Base-by-base conservation (phyloP, 768 basidiomycete species). In the Gyrodon lividus region DNA sequence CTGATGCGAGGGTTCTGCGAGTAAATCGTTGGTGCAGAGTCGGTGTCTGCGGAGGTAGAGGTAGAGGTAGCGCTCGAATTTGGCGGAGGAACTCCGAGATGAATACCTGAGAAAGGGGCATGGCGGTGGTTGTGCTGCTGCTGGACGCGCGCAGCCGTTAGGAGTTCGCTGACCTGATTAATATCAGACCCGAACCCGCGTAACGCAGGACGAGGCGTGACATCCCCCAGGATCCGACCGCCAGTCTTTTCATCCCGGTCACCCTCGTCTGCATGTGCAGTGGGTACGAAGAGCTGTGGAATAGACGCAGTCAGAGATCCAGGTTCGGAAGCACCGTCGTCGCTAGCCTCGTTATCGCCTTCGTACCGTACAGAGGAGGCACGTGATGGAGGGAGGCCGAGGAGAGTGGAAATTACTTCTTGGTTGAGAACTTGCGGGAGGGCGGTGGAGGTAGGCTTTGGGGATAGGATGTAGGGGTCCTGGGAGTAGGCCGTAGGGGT, bases 361-460 rank as follows among this genome's bases (percentile, higher is more conserved):
- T 84, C 83, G 23, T 79, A 70, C 70, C 80, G 48, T 63, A 75
- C 37, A 72, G 67, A 67, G 16, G 70, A 71, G 43, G 70, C 63
- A 30, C 72, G 69, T 7, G 69, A 71, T 5, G 71, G 68, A 2
- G 72, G 69, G 35, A 85, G 70, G 4, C 87, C 86, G 3, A 88
- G 73, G 8, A 90, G 75, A 3, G 78, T 73, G 2, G 80, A 80
- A 33, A 88, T 81, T 34, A 89, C 87, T 48, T 87, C 81, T 62
- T 86, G 82, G 46, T 81, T 83, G 40, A 90, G 77, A 17, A 89
- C 77, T 62, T 88, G 86, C 0, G 86, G 86, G 6, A 74, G 71
- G 10, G 77, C 60, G 3, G 72, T 74, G 1, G 73, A 72, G 2
- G 79, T 79, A 1, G 83, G 81, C 49, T 80, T 75, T 6, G 81